Conservation (phyloP, 2,329 filamentous ascomycete species). For the Fusarium mundagurra region DNA sequence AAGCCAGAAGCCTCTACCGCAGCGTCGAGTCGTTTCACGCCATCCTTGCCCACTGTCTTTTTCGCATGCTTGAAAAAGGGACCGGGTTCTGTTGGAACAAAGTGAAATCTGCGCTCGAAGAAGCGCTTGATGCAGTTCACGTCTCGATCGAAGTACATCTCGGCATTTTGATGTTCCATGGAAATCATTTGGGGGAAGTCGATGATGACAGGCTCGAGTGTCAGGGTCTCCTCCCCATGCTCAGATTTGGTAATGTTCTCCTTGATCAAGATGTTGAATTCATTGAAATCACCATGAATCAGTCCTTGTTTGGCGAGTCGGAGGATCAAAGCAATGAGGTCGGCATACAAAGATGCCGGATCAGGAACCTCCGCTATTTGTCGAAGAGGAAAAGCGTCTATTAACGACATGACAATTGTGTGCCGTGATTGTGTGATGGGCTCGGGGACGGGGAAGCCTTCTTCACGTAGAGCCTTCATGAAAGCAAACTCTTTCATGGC, state of each 20-base stretch:
- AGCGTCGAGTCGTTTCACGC: slow-evolving; percentile 79
- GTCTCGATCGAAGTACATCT: slow-evolving; percentile 97
- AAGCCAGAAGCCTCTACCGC: slow-evolving; percentile 93
- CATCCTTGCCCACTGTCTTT: slow-evolving; percentile 74
- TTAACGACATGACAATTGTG: slow-evolving; percentile 94
- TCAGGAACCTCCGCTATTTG: slow-evolving; percentile 88
- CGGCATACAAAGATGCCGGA: slow-evolving; percentile 87
- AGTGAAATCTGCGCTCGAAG: slow-evolving; percentile 89
- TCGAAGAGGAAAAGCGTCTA: slow-evolving; percentile 91
- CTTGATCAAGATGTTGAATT: slow-evolving; percentile 97
- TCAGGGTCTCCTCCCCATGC: slow-evolving; percentile 55
- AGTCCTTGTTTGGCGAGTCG: slow-evolving; percentile 85
- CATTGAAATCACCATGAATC: slow-evolving; percentile 98
- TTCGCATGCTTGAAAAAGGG: slow-evolving; percentile 88
- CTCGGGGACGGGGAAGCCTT: slow-evolving; percentile 89
- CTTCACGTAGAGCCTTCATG: slow-evolving; percentile 84
- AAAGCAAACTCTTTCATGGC: slow-evolving; percentile 95
- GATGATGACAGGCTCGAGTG: slow-evolving; percentile 83
- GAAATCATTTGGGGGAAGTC: slow-evolving; percentile 99
- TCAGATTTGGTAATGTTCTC: slow-evolving; percentile 65
- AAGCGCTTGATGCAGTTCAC: slow-evolving; percentile 96
- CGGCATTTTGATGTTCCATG: slow-evolving; percentile 90
- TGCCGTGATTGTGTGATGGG: slow-evolving; percentile 91
- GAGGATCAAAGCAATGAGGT: slow-evolving; percentile 87
- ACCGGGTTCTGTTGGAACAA: slow-evolving; percentile 81